These are phyloP conservation scores for Entomortierella beljakovae DNA, from an alignment of 192 early-diverging fungal genomes.

Conservation along the genomic window DNA sequence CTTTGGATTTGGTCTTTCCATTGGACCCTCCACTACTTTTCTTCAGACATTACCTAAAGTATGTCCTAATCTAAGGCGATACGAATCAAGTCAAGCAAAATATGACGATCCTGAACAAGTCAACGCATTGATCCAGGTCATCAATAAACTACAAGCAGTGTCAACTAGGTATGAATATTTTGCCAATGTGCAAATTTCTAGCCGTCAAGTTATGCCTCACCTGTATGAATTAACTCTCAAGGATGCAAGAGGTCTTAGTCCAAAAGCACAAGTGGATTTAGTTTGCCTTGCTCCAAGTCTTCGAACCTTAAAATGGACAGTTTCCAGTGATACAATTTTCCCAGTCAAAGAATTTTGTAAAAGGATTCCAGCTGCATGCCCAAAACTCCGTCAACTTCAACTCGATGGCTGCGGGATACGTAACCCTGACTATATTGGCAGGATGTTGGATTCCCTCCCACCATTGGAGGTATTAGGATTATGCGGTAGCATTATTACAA, in stretches of 20 bases:
- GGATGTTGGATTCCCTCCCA: constrained; percentile 14
- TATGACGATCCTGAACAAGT: constrained; percentile 30
- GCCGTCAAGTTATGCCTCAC: constrained; percentile 14
- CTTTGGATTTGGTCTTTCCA: constrained; percentile 25
- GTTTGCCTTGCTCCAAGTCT: constrained; percentile 34
- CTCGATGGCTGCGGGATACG: constrained; percentile 24
- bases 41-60: constrained; percentile 15
- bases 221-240: constrained; percentile 29
- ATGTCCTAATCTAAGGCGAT: constrained; percentile 31
- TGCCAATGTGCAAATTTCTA: constrained; percentile 2
- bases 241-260: constrained; percentile 17
- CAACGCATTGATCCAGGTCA: constrained; percentile 21
- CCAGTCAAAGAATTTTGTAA: constrained; percentile 35
- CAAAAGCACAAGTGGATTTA: constrained; percentile 26
- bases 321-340: constrained; percentile 4
- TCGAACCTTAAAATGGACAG: constrained; percentile 28
- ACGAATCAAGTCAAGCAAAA: constrained; percentile 34
- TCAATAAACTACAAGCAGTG: neutral
- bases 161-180: constrained; percentile 19
- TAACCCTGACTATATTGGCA: constrained; percentile 12
- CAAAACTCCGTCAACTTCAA: constrained; percentile 15
- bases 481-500: constrained; percentile 19
- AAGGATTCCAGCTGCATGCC: constrained; percentile 27
- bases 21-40: constrained; percentile 13
- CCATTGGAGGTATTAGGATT: constrained; percentile 7